A percentile compares a stretch with the other conserved stretches of the same genome.
phyloP scores from a whole-genome alignment of 768 basidiomycete species.

The Melanogaster broomeanus region DNA sequence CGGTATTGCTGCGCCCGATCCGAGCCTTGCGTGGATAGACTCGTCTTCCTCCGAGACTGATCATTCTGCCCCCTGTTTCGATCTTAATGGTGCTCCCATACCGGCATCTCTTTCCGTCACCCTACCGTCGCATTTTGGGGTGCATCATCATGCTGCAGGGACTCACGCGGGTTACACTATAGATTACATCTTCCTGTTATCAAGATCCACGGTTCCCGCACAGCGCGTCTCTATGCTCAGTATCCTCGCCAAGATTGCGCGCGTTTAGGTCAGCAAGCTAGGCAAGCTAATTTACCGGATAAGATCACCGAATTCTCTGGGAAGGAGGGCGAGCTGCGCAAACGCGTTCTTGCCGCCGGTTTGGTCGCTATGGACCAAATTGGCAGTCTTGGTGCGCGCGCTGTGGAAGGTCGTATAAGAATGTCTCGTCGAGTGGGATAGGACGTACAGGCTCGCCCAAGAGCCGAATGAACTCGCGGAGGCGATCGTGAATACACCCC shows the following conservation, averaged over 20 bases:
- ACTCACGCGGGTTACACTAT: conserved; percentile 85
- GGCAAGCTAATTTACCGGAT: neutral
- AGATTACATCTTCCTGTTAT: conserved; percentile 79
- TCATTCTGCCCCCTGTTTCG: conserved; percentile 58
- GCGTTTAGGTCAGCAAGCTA: conserved; percentile 25
- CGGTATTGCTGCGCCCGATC: conserved; percentile 61
- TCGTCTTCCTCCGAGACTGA: conserved; percentile 13
- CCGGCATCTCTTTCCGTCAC: conserved; percentile 49
- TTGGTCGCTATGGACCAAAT: conserved; percentile 64
- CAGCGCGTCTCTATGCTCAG: conserved; percentile 84
- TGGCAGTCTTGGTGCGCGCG: conserved; percentile 66
- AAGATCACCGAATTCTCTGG: conserved; percentile 22
- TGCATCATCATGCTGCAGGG: conserved; percentile 87
- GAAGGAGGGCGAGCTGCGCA: conserved; percentile 47
- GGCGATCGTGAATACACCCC: conserved; percentile 50
- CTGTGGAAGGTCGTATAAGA: conserved; percentile 76
- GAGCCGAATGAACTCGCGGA: conserved; percentile 56
- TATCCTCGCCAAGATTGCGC: conserved; percentile 62
- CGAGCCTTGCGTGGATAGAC: conserved; percentile 80
- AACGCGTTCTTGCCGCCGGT: conserved; percentile 65
- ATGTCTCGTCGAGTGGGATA: conserved; percentile 68
- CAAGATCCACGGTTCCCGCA: conserved; percentile 78
- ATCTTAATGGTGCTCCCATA: conserved; percentile 74
- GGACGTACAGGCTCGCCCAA: conserved; percentile 54
- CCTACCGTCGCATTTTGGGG: conserved; percentile 81